phyloP scores from a whole-genome alignment of 2,329 filamentous ascomycete species.

The Grosmannia huntii region DNA sequence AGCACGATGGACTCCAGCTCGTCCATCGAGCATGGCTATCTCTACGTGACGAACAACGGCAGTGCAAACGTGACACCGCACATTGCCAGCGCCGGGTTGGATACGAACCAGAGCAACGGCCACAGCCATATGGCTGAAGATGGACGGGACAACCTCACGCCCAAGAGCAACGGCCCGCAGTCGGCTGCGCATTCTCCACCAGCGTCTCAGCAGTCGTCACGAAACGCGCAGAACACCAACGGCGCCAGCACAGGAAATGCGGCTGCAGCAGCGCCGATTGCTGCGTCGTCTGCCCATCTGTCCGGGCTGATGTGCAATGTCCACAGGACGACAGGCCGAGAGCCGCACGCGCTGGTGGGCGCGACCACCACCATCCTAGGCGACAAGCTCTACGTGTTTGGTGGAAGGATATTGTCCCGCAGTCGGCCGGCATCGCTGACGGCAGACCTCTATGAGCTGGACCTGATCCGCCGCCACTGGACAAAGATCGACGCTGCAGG shows the following conservation, averaged over 20 bases:
- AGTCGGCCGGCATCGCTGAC: slow-evolving; percentile 71
- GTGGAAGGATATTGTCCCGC: slow-evolving; percentile 74
- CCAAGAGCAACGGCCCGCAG: slow-evolving; percentile 38
- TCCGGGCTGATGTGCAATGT: slow-evolving; percentile 59
- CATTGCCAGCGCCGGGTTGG: slow-evolving; percentile 16
- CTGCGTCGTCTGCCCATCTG: slow-evolving; percentile 42
- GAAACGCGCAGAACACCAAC: slow-evolving; percentile 23
- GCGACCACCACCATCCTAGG: slow-evolving; percentile 91
- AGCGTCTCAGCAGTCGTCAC: slow-evolving; percentile 27
- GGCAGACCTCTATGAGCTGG: slow-evolving; percentile 83
- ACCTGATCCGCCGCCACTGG: slow-evolving; percentile 87
- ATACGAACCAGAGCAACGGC: slow-evolving; percentile 30
- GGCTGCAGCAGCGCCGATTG: slow-evolving; percentile 23
- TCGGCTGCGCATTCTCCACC: slow-evolving; percentile 47
- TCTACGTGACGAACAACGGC: slow-evolving; percentile 4
- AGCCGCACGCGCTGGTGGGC: slow-evolving; percentile 83
- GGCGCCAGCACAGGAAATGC: slow-evolving; percentile 19
- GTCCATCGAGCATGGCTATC: slow-evolving; percentile 20
- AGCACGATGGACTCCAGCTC: slow-evolving; percentile 36
- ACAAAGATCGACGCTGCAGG: slow-evolving; percentile 74
- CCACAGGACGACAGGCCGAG: slow-evolving; percentile 77
- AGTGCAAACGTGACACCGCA: background rate
- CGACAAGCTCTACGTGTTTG: slow-evolving; percentile 95
- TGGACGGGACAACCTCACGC: slow-evolving; percentile 33
- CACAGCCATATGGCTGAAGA: slow-evolving; percentile 36